phyloP scores from a whole-genome alignment of 306 rosid species.

The Fagus crenata region DNA sequence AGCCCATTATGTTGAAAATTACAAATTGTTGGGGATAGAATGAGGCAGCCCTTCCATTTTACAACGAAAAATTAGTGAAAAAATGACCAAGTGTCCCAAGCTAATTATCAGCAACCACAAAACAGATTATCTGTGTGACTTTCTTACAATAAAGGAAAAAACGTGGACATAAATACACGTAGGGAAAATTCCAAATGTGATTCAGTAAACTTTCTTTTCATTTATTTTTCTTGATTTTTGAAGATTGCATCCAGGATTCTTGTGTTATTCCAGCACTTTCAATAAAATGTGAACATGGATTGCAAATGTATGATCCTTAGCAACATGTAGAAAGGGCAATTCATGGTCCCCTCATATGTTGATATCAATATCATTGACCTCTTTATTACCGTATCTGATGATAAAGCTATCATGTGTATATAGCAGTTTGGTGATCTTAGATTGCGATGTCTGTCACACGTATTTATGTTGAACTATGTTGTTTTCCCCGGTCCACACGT shows the following conservation, averaged over 20 bases:
- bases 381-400: neutral
- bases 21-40: neutral
- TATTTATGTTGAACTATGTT: neutral
- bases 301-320: no score
- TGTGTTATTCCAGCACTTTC: no score
- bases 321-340: no score
- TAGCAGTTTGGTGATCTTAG: no score
- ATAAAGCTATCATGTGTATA: neutral
- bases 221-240: neutral
- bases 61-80: neutral
- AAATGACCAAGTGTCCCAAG: neutral
- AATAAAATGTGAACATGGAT: no score
- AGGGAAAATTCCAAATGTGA: no score
- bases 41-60: neutral
- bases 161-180: no score
- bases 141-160: no score
- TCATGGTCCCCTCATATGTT: neutral
- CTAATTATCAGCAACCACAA: neutral
- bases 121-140: no score
- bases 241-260: neutral
- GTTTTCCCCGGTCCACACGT: neutral
- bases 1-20: neutral
- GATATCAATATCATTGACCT: neutral
- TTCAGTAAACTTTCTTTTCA: neutral
- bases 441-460: no score